Evolutionary conservation across 177 flowering plant species (phyloP).

Genomic region (Vitis hybrid): DNA sequence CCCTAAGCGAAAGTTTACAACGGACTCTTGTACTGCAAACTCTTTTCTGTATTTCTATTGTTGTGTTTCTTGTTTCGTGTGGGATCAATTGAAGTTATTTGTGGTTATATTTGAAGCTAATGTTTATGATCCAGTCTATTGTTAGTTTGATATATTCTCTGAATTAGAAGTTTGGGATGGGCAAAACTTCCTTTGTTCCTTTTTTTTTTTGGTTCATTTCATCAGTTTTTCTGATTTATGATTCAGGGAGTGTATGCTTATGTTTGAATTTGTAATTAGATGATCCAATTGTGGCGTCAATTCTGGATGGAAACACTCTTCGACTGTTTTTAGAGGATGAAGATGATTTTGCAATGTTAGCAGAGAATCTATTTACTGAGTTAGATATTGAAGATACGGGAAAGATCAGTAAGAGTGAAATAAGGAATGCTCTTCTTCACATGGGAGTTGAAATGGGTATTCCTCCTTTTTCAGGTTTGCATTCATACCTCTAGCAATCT

Average conservation of each 20-base stretch:
- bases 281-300: constrained; percentile 60
- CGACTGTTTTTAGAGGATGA: constrained; percentile 65
- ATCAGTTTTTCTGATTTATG: background rate
- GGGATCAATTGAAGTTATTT: background rate
- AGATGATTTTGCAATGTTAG: constrained; percentile 86
- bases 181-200: background rate
- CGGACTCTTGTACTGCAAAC: too few relatives aligned
- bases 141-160: background rate
- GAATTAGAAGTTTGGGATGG: background rate
- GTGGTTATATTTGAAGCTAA: background rate
- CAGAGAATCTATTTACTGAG: constrained; percentile 78
- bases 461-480: constrained; percentile 70
- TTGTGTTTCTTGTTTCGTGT: background rate
- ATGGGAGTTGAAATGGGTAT: constrained; percentile 83
- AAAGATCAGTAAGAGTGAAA: constrained; percentile 54
- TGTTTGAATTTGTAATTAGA: constrained; percentile 28
- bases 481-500: background rate
- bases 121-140: background rate
- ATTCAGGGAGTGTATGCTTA: background rate
- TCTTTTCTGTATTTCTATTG: background rate
- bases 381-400: constrained; percentile 71
- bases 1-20: too few relatives aligned
- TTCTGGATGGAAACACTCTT: constrained; percentile 60
- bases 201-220: constrained; percentile 2
- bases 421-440: constrained; percentile 51